Base-by-base conservation (phyloP, 176 grass and related monocot genomes). In the Musa troglodytarum region DNA sequence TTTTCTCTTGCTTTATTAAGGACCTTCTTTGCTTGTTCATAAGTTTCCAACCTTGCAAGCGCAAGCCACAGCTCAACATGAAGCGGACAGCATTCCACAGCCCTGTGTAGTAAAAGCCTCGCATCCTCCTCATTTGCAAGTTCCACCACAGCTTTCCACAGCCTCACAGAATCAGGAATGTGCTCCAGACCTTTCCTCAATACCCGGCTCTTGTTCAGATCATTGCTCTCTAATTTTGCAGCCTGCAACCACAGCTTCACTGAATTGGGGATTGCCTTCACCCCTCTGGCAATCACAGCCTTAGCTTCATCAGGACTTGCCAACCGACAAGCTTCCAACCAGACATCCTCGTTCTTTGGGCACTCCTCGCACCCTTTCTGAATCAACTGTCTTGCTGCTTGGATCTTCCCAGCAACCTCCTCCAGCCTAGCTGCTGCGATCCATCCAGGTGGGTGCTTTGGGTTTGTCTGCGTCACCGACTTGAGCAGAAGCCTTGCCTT, bases 21-120 rank as follows among this genome's bases (percentile, higher is more conserved):
- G 1, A 96, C 92, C 78, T 92, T 92, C 82, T 87, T 96, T 16
- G 92, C 83, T 81, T 92, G 92, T 49, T 96, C 92, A 84, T 96
- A 96, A 11, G 92, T 92, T 63, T 96, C 92, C n/a, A 96, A 66
- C 76, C 89, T 92, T 25, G 92, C 92, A 74, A 96, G 88, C 51
- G 92, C 92, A 86, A 96, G 86, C 92, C 92, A 96, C 57, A 96
- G 29, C 74, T 96, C 89, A 5, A 96, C 87, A 82, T 96, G 88
- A 73, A 96, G 83, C 3, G 89, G 89, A 49, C 92, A 96, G 77
- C 86, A 92, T 65, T 96, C 92, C 1, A 96, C 92, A 56, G 92
- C 92, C 75, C 89, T 89, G 49, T 96, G 92, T 74, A 96, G 87
- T 76, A 96, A 88, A 69, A 96, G 65, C 52, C 85, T 88, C 17